These are phyloP conservation scores for Fusarium sp. DNA, from an alignment of 2,329 filamentous ascomycete species.

Conservation along the genomic window DNA sequence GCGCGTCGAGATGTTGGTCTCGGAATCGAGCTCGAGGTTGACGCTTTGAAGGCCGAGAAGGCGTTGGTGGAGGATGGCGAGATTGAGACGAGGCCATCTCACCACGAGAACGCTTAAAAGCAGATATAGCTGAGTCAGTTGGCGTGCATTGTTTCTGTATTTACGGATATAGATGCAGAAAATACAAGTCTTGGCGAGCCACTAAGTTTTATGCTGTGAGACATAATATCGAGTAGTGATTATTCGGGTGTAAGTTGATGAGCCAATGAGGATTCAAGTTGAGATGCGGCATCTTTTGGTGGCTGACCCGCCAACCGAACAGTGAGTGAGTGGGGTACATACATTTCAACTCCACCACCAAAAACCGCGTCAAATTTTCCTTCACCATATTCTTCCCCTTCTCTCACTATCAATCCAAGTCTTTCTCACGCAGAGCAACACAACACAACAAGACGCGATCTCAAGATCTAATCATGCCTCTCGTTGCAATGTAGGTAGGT, in stretches of 20 bases:
- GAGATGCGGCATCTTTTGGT: neutral
- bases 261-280: slow-evolving; percentile 11
- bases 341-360: neutral
- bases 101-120: slow-evolving; percentile 28
- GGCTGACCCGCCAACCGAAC: slow-evolving; percentile 20
- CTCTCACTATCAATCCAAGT: neutral
- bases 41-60: slow-evolving; percentile 33
- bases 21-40: slow-evolving; percentile 21
- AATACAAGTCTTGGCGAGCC: neutral
- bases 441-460: neutral
- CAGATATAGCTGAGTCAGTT: too few species aligned
- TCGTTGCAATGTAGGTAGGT: slow-evolving; percentile 7
- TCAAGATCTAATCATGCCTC: neutral
- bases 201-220: neutral
- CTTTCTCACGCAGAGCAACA: neutral
- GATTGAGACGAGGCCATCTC: slow-evolving; percentile 15
- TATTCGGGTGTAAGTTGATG: neutral
- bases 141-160: neutral
- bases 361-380: slow-evolving; percentile 30
- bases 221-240: neutral
- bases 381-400: neutral
- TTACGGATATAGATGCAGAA: neutral
- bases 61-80: slow-evolving; percentile 30
- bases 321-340: neutral
- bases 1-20: slow-evolving; percentile 34